These are phyloP conservation scores for Pleurozium schreberi DNA, from an alignment of 225 moss, liverwort and hornwort genomes.

Conservation along the genomic window DNA sequence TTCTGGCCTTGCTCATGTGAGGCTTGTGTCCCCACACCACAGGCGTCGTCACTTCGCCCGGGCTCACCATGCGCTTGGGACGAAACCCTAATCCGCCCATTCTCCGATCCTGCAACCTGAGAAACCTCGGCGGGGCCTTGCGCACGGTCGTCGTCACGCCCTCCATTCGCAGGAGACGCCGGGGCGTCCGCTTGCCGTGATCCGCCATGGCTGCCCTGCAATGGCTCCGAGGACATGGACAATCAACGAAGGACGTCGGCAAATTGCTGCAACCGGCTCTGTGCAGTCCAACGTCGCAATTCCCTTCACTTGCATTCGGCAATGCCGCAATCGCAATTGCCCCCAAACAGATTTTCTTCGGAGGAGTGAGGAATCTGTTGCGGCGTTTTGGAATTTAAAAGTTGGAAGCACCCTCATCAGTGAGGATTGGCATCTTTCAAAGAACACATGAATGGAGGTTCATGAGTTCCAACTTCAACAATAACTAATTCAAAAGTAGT, in stretches of 20 bases:
- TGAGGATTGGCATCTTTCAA: neutral
- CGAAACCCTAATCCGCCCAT: neutral
- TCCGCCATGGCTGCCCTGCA: neutral
- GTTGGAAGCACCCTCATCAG: neutral
- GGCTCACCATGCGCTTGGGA: neutral
- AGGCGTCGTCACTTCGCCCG: neutral
- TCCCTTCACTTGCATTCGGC: neutral
- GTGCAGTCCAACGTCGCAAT: neutral
- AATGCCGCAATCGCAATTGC: neutral
- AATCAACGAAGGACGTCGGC: neutral
- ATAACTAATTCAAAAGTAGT: too few species aligned
- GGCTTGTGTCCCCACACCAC: neutral
- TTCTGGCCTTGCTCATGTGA: neutral
- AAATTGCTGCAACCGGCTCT: neutral
- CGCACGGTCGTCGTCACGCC: neutral
- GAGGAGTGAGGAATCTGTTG: neutral
- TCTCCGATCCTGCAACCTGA: neutral
- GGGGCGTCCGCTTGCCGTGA: neutral
- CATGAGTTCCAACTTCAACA: too few species aligned
- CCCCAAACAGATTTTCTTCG: neutral
- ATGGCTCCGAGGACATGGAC: neutral
- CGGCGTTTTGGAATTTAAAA: neutral
- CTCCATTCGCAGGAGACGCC: neutral
- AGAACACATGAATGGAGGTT: neutral
- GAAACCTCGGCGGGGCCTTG: neutral